Evolutionary conservation across 306 rosid genomes (phyloP).

Genomic region (Sicyos baderoa): DNA sequence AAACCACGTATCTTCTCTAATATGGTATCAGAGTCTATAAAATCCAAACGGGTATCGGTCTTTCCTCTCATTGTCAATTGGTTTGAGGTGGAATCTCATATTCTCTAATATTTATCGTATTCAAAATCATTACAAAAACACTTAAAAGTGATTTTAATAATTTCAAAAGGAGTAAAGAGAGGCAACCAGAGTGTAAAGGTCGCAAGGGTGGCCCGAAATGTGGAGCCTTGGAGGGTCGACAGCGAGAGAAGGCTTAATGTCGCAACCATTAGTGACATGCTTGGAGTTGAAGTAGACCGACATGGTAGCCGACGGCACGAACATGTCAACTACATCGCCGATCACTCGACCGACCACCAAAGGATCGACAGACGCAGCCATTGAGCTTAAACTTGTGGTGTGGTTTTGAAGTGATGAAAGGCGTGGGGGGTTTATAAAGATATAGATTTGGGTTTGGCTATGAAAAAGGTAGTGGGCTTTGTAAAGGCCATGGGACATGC

Average conservation of each 20-base stretch:
- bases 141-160: too few species aligned
- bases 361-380: constrained; percentile 78
- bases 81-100: too few species aligned
- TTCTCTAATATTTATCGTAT: too few species aligned
- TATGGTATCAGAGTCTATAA: too few species aligned
- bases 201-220: constrained; percentile 38
- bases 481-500: constrained; percentile 31
- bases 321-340: constrained; percentile 86
- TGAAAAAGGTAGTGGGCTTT: background rate
- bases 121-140: too few species aligned
- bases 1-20: too few species aligned
- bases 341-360: constrained; percentile 76
- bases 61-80: too few species aligned
- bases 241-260: constrained; percentile 66
- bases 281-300: constrained; percentile 59
- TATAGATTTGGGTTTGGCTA: background rate
- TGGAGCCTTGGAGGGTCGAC: constrained; percentile 50
- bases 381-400: too few species aligned
- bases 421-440: constrained; percentile 30
- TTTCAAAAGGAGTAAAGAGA: background rate
- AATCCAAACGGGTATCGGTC: too few species aligned
- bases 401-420: background rate
- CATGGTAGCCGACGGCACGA: constrained; percentile 49
- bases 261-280: constrained; percentile 81
- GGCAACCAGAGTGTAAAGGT: constrained; percentile 64